These are phyloP conservation scores for Solanum tarapatanum DNA, from an alignment of 257 asterid species.

Conservation along the genomic window DNA sequence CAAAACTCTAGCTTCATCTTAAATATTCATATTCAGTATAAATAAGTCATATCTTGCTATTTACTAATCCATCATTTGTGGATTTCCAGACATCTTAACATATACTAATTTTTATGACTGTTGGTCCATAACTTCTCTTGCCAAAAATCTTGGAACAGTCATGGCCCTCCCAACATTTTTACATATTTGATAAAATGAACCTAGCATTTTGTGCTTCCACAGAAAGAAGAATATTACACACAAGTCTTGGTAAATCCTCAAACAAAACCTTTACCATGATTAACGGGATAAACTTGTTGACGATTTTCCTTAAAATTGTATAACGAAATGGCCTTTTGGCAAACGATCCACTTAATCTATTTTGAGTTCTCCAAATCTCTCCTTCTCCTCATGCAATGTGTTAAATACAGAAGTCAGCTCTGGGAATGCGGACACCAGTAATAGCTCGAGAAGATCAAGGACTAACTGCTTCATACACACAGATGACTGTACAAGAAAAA, in stretches of 20 bases:
- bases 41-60: neutral
- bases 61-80: neutral
- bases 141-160: neutral
- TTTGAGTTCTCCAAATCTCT: constrained; percentile 49
- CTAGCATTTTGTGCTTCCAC: neutral
- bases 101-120: no score
- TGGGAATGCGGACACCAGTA: constrained; percentile 9
- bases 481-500: constrained; percentile 44
- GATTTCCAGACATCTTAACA: neutral
- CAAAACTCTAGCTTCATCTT: neutral
- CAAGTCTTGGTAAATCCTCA: neutral
- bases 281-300: neutral
- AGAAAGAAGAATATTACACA: neutral
- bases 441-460: constrained; percentile 55
- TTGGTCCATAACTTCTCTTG: no score
- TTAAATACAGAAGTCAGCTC: constrained; percentile 59
- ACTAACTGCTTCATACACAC: constrained; percentile 77
- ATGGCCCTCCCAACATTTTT: neutral
- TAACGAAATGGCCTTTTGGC: neutral
- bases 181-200: neutral
- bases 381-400: constrained; percentile 50
- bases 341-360: neutral
- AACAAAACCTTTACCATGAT: neutral
- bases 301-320: neutral
- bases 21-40: neutral